These are phyloP conservation scores for Metschnikowia corniflorae DNA, from an alignment of 805 yeast species.

Conservation along the genomic window DNA sequence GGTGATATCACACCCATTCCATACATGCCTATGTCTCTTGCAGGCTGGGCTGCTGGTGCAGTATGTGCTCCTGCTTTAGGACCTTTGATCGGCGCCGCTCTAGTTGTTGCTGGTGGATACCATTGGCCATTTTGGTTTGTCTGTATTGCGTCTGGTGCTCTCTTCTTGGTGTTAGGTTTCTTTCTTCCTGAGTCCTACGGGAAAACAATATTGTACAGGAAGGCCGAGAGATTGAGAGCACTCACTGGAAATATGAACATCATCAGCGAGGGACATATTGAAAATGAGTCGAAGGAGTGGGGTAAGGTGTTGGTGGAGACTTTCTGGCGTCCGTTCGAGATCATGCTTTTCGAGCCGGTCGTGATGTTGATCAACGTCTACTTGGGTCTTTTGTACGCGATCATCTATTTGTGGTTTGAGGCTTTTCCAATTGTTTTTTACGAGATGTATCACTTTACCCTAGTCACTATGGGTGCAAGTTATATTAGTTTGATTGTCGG, in stretches of 20 bases:
- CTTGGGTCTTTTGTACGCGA: slow-evolving; percentile 14
- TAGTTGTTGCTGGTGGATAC: slow-evolving; percentile 23
- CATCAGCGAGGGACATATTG: slow-evolving; percentile 11
- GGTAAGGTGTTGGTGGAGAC: slow-evolving; percentile 9
- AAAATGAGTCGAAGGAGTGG: slow-evolving; percentile 4
- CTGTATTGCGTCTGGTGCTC: slow-evolving; percentile 10
- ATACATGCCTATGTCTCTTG: slow-evolving; percentile 44
- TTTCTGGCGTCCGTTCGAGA: slow-evolving; percentile 13
- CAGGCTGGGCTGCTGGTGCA: slow-evolving; percentile 52
- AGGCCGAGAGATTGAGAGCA: slow-evolving; percentile 13
- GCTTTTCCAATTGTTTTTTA: slow-evolving; percentile 15
- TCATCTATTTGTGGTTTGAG: slow-evolving; percentile 16
- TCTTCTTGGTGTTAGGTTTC: slow-evolving; percentile 7
- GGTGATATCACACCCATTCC: slow-evolving; percentile 46
- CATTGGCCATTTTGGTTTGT: slow-evolving; percentile 18
- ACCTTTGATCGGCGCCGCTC: slow-evolving; percentile 53
- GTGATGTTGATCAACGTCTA: slow-evolving; percentile 15
- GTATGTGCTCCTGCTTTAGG: slow-evolving; percentile 55
- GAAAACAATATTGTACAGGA: slow-evolving; percentile 12
- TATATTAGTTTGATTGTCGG: slow-evolving; percentile 11
- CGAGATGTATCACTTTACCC: slow-evolving; percentile 11
- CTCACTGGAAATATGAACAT: slow-evolving; percentile 12
- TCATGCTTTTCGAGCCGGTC: slow-evolving; percentile 13
- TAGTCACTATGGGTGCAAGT: slow-evolving; percentile 12
- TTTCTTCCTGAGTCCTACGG: slow-evolving; percentile 13